Base-by-base conservation (phyloP, 2,329 filamentous ascomycete genomes). In the Penicillium sp. region DNA sequence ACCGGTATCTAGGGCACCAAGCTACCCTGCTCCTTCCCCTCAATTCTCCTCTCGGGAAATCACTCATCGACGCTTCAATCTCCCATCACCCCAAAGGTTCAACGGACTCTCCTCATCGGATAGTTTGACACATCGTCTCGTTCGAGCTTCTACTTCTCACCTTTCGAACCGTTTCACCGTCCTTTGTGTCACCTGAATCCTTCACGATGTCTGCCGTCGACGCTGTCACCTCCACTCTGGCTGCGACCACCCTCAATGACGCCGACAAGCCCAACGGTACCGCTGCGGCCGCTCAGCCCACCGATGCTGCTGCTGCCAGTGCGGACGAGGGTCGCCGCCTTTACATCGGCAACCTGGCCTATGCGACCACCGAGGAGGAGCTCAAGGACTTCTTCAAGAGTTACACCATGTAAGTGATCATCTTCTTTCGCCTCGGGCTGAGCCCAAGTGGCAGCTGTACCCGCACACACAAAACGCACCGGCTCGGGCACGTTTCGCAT, bases 291-390 rank as follows among this genome's bases (percentile, higher is more conserved):
- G 79, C 85, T 66, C 81, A 86, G 76, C 86, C 63, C 35, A 58
- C 88, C 71, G 90, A 95, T 74, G 90, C 90, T 73, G 90, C 93
- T 70, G 85, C 93, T 74, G 89, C 90, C 77, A 95, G 90, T 79
- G 93, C 93, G 75, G 90, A 91, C 76, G 93, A 98, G 82, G 91
- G 93, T 75, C 89, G 93, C 80, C 89, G 93, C 79, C 86, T 98
- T 68, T 98, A 98, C 80, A 97, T 98, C 80, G 93, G 93, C 81
- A 98, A 98, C 82, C 88, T 98, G 84, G 93, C 93, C 69, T 98
- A 98, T 76, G 90, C 91, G 85, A 97, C 93, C 85, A 95, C 90
- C 75, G 93, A 97, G 88, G 93, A 88, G 86, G 90, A 96, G 85
- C 89, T 98, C 83, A 95, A 94, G 82, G 88, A 93, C 67, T 98